Evolutionary conservation across 768 basidiomycete genomes (phyloP).

Genomic region (Obba rivulosa): DNA sequence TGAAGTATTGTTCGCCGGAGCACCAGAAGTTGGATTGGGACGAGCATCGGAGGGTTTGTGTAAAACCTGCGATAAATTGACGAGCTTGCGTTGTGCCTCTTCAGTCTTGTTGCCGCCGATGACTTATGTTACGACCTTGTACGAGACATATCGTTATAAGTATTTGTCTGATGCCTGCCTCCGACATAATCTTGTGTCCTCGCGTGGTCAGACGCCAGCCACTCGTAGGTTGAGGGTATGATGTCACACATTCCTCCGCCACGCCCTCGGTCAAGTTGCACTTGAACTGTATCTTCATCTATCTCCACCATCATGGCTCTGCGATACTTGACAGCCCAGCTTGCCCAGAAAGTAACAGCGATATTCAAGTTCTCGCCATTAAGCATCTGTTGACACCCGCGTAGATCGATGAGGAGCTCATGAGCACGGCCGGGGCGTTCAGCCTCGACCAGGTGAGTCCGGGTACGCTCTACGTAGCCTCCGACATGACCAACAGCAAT

Average conservation of each 20-base stretch:
- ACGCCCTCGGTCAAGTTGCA: neutral
- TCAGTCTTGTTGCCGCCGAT: neutral
- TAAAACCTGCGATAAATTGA: conserved; percentile 25
- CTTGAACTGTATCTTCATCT: neutral
- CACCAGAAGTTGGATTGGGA: conserved; percentile 77
- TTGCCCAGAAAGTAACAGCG: conserved; percentile 67
- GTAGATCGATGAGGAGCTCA: conserved; percentile 92
- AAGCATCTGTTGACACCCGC: neutral
- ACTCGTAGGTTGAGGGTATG: too few relatives aligned
- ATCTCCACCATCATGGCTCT: conserved; percentile 38
- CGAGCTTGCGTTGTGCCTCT: neutral
- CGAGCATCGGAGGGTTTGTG: conserved; percentile 69
- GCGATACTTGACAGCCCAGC: conserved; percentile 61
- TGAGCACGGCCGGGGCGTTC: conserved; percentile 85
- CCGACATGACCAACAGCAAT: too few relatives aligned
- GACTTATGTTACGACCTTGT: neutral
- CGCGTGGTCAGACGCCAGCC: too few relatives aligned
- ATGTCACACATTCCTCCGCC: neutral
- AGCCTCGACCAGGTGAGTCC: conserved; percentile 79
- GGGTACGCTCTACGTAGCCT: too few relatives aligned
- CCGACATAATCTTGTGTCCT: too few relatives aligned
- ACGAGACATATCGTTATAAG: neutral
- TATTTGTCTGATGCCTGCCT: neutral
- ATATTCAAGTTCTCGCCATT: neutral
- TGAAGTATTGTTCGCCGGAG: conserved; percentile 71